Conservation (phyloP, 352 stramenopile species). For the Phytophthora tubulina region DNA sequence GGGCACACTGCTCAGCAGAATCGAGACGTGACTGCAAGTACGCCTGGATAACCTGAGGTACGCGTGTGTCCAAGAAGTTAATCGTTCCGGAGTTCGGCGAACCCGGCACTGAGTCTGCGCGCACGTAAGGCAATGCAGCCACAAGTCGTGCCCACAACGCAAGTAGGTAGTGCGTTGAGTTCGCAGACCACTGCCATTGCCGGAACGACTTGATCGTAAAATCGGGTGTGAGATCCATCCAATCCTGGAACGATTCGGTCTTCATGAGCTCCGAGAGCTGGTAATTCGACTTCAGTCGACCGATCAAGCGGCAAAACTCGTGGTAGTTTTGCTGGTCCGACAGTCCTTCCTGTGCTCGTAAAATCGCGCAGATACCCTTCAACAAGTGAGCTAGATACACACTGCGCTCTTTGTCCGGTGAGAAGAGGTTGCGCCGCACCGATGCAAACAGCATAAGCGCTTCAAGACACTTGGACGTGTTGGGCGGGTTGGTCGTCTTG, state of each 20-base stretch:
- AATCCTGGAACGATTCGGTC: conserved; percentile 96
- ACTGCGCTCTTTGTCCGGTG: conserved; percentile 95
- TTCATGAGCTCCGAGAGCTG: conserved; percentile 98
- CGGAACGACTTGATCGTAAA: conserved; percentile 98
- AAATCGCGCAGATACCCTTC: conserved; percentile 94
- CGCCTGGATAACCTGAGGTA: conserved; percentile 93
- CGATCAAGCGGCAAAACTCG: conserved; percentile 98
- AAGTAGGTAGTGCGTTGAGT: conserved; percentile 98
- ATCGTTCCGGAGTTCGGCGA: conserved; percentile 57
- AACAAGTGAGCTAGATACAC: conserved; percentile 95
- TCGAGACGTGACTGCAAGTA: conserved; percentile 97
- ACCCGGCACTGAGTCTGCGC: conserved; percentile 67
- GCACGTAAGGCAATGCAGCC: conserved; percentile 96
- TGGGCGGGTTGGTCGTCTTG: conserved; percentile 92
- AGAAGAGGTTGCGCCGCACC: conserved; percentile 97
- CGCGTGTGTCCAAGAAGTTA: conserved; percentile 77
- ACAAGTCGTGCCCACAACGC: conserved; percentile 97
- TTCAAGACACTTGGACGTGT: conserved; percentile 96
- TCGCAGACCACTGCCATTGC: conserved; percentile 96
- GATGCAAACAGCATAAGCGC: conserved; percentile 96
- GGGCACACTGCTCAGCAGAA: conserved; percentile 93
- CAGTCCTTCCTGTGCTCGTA: conserved; percentile 96
- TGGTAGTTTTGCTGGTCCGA: conserved; percentile 99
- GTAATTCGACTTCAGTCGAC: conserved; percentile 98
- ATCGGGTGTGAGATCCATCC: conserved; percentile 95